Evolutionary conservation across 805 yeast species (phyloP).

Genomic region (Zygosaccharomyces bailii): DNA sequence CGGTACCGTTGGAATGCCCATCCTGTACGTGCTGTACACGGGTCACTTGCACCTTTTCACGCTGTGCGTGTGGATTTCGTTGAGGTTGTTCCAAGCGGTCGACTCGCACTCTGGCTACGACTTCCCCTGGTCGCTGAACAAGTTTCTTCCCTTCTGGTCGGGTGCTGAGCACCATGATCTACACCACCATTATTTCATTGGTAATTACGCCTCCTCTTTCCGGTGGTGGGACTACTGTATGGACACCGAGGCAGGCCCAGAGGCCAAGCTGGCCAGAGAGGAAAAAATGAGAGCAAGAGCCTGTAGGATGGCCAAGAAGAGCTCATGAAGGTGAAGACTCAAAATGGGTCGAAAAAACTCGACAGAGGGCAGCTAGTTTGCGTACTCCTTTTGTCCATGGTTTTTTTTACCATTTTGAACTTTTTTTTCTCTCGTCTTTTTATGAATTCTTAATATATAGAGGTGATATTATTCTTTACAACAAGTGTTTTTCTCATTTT

Average conservation of each 20-base stretch:
- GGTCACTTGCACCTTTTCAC: conserved; percentile 77
- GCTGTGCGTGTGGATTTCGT: conserved; percentile 73
- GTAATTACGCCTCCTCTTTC: conserved; percentile 87
- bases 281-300: conserved; percentile 49
- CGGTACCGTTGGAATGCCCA: conserved; percentile 92
- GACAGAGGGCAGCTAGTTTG: not conserved
- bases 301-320: conserved; percentile 39
- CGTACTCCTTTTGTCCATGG: not conserved
- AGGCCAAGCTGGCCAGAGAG: conserved; percentile 68
- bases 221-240: conserved; percentile 87
- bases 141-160: conserved; percentile 89
- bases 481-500: no score
- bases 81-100: conserved; percentile 87
- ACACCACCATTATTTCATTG: conserved; percentile 89
- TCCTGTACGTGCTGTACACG: conserved; percentile 68
- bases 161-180: conserved; percentile 96
- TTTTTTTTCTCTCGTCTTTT: no score
- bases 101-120: conserved; percentile 96
- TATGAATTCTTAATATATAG: conserved; percentile 4
- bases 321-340: no score
- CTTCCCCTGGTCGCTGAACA: conserved; percentile 89
- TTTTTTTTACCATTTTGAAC: no score
- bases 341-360: no score
- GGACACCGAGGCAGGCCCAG: conserved; percentile 78
- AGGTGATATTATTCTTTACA: not conserved